phyloP scores from a whole-genome alignment of 2,329 filamentous ascomycete species.

The Diplodia scrobiculata region DNA sequence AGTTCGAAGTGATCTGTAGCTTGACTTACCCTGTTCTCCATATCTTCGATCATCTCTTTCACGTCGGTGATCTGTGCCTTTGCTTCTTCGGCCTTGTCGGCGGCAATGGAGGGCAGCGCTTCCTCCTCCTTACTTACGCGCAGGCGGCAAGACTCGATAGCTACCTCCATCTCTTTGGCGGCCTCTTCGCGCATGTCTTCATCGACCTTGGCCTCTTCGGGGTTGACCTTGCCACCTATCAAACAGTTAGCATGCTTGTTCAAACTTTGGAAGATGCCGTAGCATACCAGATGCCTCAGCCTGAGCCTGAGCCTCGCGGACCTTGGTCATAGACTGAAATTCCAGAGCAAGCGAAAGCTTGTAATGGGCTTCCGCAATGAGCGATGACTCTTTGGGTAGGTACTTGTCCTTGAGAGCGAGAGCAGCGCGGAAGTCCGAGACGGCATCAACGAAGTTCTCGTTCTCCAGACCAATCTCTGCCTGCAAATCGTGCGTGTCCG shows the following conservation, averaged over 20 bases:
- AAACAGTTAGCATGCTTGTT: conserved; percentile 37
- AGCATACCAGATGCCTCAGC: conserved; percentile 30
- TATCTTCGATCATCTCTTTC: conserved; percentile 75
- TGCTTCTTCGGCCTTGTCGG: conserved; percentile 67
- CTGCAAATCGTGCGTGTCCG: conserved; percentile 90
- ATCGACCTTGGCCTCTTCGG: conserved; percentile 57
- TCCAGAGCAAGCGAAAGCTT: conserved; percentile 94
- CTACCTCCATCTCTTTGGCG: conserved; percentile 69
- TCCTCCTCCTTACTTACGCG: conserved; percentile 72
- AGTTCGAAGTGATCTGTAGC: not conserved
- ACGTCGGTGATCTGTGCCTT: conserved; percentile 68
- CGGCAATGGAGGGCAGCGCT: conserved; percentile 58
- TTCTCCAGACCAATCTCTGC: conserved; percentile 97
- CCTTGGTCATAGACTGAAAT: conserved; percentile 77
- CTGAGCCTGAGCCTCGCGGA: conserved; percentile 55
- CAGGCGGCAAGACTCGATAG: conserved; percentile 70
- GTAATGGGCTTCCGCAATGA: conserved; percentile 92
- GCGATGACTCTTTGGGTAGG: conserved; percentile 76
- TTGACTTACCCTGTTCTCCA: conserved; percentile 68
- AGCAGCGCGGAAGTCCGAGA: conserved; percentile 76
- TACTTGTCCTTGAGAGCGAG: conserved; percentile 78
- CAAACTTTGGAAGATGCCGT: not conserved
- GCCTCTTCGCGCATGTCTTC: conserved; percentile 72
- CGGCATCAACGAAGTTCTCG: conserved; percentile 86
- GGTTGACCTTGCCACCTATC: conserved; percentile 47